Evolutionary conservation across 2,329 filamentous ascomycete species (phyloP).

Genomic region (Chrysoporthe puriensis): DNA sequence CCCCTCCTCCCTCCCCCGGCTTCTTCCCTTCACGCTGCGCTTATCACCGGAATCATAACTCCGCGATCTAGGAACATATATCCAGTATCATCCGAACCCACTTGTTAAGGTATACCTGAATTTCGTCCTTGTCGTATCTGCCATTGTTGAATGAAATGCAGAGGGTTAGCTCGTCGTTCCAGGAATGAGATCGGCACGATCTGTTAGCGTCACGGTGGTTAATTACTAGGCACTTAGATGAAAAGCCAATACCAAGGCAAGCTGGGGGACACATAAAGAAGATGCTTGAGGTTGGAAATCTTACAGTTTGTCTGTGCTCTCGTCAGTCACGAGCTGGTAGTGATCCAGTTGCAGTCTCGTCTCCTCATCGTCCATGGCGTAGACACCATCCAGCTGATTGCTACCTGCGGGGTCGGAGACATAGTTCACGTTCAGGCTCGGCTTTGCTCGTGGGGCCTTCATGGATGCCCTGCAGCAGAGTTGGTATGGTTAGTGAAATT

Average conservation of each 20-base stretch:
- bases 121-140: neutral
- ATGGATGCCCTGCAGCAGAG: neutral
- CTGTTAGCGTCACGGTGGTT: neutral
- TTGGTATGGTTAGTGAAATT: neutral
- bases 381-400: neutral
- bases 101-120: neutral
- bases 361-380: neutral
- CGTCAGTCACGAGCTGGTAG: neutral
- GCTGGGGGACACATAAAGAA: neutral
- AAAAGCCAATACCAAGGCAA: neutral
- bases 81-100: neutral
- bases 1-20: too few species aligned
- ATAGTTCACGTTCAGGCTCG: neutral
- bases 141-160: conserved; percentile 2
- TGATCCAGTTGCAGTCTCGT: neutral
- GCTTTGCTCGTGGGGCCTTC: neutral
- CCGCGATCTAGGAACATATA: too few species aligned
- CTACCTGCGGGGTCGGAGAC: neutral
- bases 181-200: neutral
- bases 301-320: neutral
- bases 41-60: too few species aligned
- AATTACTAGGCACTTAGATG: neutral
- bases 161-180: conserved; percentile 1
- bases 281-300: neutral
- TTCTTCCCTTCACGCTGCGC: too few species aligned